These are phyloP conservation scores for Mycosphaerella sp. DNA, from an alignment of 2,329 filamentous ascomycete genomes.

Conservation along the genomic window DNA sequence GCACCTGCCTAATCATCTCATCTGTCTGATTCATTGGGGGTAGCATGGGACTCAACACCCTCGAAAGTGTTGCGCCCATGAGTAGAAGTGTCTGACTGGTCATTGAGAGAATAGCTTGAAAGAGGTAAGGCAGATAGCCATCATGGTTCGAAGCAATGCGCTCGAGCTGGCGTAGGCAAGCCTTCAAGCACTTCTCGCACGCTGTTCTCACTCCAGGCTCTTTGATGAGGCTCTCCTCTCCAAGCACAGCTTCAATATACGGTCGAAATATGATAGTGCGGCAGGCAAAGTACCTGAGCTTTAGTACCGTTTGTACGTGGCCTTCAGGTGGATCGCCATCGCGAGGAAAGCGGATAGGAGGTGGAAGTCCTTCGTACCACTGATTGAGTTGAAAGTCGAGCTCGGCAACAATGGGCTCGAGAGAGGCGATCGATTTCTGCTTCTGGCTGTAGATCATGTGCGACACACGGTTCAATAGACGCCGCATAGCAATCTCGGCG, in stretches of 20 bases:
- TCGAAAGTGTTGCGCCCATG: conserved; percentile 79
- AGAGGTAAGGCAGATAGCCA: conserved; percentile 78
- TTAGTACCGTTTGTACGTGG: conserved; percentile 70
- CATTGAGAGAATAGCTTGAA: conserved; percentile 77
- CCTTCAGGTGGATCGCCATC: conserved; percentile 61
- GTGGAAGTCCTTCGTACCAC: conserved; percentile 74
- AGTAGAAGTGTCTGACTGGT: conserved; percentile 75
- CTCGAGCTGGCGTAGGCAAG: conserved; percentile 71
- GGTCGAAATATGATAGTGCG: conserved; percentile 81
- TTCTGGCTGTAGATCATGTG: conserved; percentile 29
- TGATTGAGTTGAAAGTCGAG: conserved; percentile 76
- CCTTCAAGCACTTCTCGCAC: conserved; percentile 75
- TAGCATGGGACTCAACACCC: conserved; percentile 62
- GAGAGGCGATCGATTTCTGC: conserved; percentile 63
- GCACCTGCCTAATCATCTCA: conserved; percentile 69
- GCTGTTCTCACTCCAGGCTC: conserved; percentile 69
- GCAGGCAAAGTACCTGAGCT: conserved; percentile 76
- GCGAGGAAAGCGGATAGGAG: conserved; percentile 71
- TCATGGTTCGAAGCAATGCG: conserved; percentile 73
- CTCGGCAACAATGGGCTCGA: conserved; percentile 72
- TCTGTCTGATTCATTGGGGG: conserved; percentile 55
- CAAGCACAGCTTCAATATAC: conserved; percentile 72
- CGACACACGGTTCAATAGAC: conserved; percentile 51
- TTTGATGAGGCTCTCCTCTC: conserved; percentile 66
- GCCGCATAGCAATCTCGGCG: conserved; percentile 71